Conservation (phyloP, 371 early-diverging fungal species). For the Mortierella sp. region DNA sequence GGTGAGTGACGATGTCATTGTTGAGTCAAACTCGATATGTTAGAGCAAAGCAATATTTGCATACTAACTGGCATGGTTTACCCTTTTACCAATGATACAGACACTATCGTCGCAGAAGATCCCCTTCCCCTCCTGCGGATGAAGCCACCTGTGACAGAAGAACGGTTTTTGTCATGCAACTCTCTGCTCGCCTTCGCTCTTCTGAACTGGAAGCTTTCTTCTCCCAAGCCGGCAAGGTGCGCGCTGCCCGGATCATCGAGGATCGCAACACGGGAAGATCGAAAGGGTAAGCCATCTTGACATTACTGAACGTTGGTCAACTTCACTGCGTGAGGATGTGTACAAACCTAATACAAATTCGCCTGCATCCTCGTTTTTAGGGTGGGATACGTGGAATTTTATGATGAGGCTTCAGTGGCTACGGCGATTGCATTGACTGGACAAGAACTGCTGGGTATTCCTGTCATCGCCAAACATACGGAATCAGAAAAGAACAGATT, state of each 20-base stretch:
- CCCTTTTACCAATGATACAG: neutral
- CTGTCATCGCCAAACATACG: slow-evolving; percentile 91
- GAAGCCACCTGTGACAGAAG: slow-evolving; percentile 88
- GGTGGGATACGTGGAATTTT: slow-evolving; percentile 95
- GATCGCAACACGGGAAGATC: slow-evolving; percentile 92
- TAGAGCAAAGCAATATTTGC: too few species aligned
- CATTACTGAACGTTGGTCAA: neutral
- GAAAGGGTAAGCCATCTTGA: slow-evolving; percentile 81
- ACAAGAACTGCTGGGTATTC: slow-evolving; percentile 93
- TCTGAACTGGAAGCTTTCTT: slow-evolving; percentile 94
- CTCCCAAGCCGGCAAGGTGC: slow-evolving; percentile 84
- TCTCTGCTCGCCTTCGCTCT: slow-evolving; percentile 84
- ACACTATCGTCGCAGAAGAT: slow-evolving; percentile 61
- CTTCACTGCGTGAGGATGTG: neutral
- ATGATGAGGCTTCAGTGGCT: slow-evolving; percentile 85
- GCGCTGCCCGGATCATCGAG: slow-evolving; percentile 90
- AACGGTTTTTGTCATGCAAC: slow-evolving; percentile 96
- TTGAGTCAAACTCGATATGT: neutral
- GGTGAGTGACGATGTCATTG: slow-evolving; percentile 36
- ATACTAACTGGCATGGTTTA: neutral
- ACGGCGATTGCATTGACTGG: slow-evolving; percentile 90
- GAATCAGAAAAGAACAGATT: slow-evolving; percentile 95
- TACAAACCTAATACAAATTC: neutral
- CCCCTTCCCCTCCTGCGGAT: slow-evolving; percentile 80
- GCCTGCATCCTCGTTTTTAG: slow-evolving; percentile 42